These are phyloP conservation scores for Hansenula lynferdii DNA, from an alignment of 1,139 yeast species.

Conservation along the genomic window DNA sequence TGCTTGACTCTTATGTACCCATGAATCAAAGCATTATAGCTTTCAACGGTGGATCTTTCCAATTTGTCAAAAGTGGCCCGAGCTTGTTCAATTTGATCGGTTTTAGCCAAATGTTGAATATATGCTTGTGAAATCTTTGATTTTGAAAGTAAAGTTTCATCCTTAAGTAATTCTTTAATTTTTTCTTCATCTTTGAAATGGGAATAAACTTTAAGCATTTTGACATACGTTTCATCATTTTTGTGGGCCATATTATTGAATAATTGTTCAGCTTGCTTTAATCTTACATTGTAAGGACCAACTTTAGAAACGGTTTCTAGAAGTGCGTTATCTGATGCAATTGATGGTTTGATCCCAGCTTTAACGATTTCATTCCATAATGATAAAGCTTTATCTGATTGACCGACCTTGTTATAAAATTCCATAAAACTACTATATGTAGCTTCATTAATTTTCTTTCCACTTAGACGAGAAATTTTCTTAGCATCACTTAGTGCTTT, in stretches of 20 bases:
- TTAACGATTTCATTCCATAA: constrained; percentile 36
- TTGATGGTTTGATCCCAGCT: constrained; percentile 26
- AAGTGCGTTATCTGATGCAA: constrained; percentile 41
- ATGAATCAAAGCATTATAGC: constrained; percentile 37
- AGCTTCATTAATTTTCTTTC: constrained; percentile 12
- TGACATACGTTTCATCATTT: constrained; percentile 32
- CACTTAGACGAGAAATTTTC: constrained; percentile 14
- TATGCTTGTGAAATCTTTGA: constrained; percentile 28
- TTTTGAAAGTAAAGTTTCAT: constrained; percentile 12
- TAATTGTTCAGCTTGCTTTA: constrained; percentile 31
- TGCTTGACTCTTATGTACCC: constrained; percentile 25
- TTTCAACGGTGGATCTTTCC: constrained; percentile 24
- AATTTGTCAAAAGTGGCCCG: constrained; percentile 12
- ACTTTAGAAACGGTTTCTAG: constrained; percentile 34
- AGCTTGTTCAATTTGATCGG: constrained; percentile 23
- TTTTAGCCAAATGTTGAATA: constrained; percentile 26
- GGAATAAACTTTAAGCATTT: constrained; percentile 31
- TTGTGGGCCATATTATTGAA: constrained; percentile 35
- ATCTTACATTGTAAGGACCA: constrained; percentile 24
- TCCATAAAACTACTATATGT: constrained; percentile 27
- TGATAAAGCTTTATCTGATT: constrained; percentile 27
- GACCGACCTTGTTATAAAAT: constrained; percentile 27
- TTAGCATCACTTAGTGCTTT: too few relatives aligned
- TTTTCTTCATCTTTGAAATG: constrained; percentile 24
- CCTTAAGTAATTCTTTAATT: constrained; percentile 17